A percentile compares a stretch with the other conserved stretches of the same genome.
Evolutionary conservation across 805 yeast species (phyloP).

Genomic region (Myxozyma geophila): DNA sequence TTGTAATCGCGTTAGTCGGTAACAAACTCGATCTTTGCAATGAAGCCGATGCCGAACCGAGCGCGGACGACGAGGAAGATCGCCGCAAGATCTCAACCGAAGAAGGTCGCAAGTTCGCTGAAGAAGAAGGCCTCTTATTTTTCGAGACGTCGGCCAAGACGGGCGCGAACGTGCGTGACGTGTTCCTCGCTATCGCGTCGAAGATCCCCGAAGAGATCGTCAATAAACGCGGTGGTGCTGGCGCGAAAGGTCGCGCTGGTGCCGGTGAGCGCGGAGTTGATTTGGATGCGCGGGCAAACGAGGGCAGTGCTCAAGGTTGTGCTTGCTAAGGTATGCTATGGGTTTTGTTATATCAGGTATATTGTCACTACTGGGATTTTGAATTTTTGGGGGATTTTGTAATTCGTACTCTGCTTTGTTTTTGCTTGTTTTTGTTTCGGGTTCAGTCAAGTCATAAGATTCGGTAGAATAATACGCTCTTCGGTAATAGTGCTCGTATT

Average conservation of each 20-base stretch:
- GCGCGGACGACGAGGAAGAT: slow-evolving; percentile 38
- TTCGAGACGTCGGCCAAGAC: slow-evolving; percentile 96
- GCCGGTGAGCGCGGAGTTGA: slow-evolving; percentile 36
- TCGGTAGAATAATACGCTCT: not conserved
- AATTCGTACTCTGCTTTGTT: not conserved
- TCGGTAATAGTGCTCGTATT: too few relatives aligned
- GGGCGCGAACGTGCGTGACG: slow-evolving; percentile 85
- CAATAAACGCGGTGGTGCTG: slow-evolving; percentile 35
- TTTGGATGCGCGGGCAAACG: slow-evolving; percentile 29
- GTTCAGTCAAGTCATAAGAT: not conserved
- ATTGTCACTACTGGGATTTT: not conserved
- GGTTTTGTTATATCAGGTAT: not conserved
- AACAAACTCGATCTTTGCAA: slow-evolving; percentile 75
- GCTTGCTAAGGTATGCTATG: slow-evolving; percentile 27
- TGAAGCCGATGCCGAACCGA: slow-evolving; percentile 49
- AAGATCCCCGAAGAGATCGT: slow-evolving; percentile 67
- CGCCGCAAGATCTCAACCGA: slow-evolving; percentile 76
- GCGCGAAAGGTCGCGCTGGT: slow-evolving; percentile 32
- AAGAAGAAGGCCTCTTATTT: slow-evolving; percentile 86
- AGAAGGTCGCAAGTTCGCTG: slow-evolving; percentile 86
- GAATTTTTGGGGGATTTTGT: not conserved
- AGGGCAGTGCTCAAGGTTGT: slow-evolving; percentile 28
- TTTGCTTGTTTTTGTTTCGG: not conserved
- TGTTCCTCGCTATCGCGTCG: slow-evolving; percentile 85
- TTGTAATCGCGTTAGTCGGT: slow-evolving; percentile 91